Base-by-base conservation (phyloP, 331 rosid genomes). In the Malus hybrid region DNA sequence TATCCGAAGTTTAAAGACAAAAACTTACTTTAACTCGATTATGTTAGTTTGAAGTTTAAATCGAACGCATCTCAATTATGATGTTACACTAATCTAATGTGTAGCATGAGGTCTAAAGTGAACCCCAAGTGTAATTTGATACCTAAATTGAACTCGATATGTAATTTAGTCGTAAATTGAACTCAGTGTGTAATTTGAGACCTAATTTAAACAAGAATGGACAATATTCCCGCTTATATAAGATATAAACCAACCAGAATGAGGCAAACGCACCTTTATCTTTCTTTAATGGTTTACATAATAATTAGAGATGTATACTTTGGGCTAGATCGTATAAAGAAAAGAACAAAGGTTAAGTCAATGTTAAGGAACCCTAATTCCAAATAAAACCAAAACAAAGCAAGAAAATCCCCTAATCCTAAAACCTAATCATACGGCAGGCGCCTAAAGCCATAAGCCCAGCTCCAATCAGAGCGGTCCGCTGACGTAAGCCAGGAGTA, bases 391-490 rank as follows among this genome's bases (percentile, higher is more conserved):
- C 48, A 74, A 74, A 73, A 73, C 54, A 14, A 27, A 15, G 6
- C 10, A 42, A 59, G 48, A 73, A 24, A 62, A 72, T 1, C 2
- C 50, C 50, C 50, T 44, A 44, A 15, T 1, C 46, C 14, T 42
- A 3, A 42, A 42, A 1, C 48, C 24, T 18, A 28, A n/a, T 61
- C 13, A 10, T 14, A 42, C 18, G 6, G 10, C 56, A 11, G 76
- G 77, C 57, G 67, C 69, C 77, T 61, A 73, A 42, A 60, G 31
- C 69, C 20, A 13, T 6, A 5, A 29, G 5, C 34, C 64, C 66
- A 24, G 36, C 69, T 48, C 77, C 73, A 81, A 73, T 68, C 74
- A 69, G 15, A 50, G n/a, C 14, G 63, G 22, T 4, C 70, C 50
- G 29, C 80, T 78, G 83, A 78, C 71, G 75, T 74, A 56, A 3